Conservation (phyloP, 2,329 filamentous ascomycete genomes). For the Colletotrichum salicis region DNA sequence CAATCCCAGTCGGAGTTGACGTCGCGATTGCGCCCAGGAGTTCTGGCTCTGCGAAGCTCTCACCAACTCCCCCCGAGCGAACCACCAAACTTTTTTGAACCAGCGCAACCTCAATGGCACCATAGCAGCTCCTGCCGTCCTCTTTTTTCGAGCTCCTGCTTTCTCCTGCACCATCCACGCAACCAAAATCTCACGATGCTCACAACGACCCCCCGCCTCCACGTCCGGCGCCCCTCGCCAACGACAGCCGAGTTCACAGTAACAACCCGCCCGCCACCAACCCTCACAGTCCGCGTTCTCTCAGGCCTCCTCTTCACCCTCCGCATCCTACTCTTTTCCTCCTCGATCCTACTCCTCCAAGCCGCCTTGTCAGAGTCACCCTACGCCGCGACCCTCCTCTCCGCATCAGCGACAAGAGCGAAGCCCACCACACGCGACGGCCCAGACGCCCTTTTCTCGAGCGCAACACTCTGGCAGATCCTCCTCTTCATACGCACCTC, state of each 20-base stretch:
- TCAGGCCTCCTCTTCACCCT: slow-evolving; percentile 55
- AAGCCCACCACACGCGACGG: slow-evolving; percentile 27
- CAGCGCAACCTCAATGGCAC: slow-evolving; percentile 3
- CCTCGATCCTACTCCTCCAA: slow-evolving; percentile 56
- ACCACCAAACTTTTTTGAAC: background rate
- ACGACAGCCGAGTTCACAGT: slow-evolving; percentile 95
- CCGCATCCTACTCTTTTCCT: slow-evolving; percentile 54
- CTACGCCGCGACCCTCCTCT: slow-evolving; percentile 37
- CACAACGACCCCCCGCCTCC: slow-evolving; percentile 68
- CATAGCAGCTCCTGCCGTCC: background rate
- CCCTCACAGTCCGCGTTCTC: slow-evolving; percentile 58
- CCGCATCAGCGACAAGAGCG: slow-evolving; percentile 2
- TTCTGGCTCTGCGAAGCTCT: background rate
- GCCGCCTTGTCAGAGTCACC: slow-evolving; percentile 55
- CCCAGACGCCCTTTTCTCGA: slow-evolving; percentile 14
- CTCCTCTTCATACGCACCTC: slow-evolving; percentile 44
- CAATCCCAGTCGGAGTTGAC: background rate
- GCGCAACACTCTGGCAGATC: slow-evolving; percentile 40
- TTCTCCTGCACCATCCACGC: background rate
- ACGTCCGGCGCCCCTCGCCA: slow-evolving; percentile 76
- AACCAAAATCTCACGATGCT: slow-evolving; percentile 61
- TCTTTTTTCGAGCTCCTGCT: too few relatives aligned
- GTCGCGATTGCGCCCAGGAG: background rate
- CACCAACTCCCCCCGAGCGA: background rate
- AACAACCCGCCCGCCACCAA: slow-evolving; percentile 75